Evolutionary conservation across 108 stramenopile species (phyloP).

Genomic region (Fragilariopsis cylindrus): DNA sequence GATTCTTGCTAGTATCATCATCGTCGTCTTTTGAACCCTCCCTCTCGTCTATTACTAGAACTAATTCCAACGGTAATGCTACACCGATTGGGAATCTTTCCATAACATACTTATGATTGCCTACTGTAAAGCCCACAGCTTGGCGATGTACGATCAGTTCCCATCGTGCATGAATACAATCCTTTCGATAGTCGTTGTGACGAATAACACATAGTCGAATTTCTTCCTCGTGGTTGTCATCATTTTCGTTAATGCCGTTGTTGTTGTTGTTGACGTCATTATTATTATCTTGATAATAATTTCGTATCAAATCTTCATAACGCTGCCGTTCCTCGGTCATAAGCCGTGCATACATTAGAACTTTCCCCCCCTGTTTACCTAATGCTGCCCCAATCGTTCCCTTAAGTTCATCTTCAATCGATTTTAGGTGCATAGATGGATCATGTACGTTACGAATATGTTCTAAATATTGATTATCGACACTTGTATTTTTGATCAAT

Average conservation of each 20-base stretch:
- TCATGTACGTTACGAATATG: conserved; percentile 65
- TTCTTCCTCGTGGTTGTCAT: not conserved
- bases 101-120: conserved; percentile 74
- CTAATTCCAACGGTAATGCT: conserved; percentile 38
- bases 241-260: not conserved
- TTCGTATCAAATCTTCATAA: conserved; percentile 31
- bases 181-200: conserved; percentile 65
- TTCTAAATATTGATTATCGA: conserved; percentile 66
- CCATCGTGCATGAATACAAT: conserved; percentile 72
- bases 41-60: conserved; percentile 8
- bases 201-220: conserved; percentile 44
- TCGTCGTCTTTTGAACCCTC: conserved; percentile 1
- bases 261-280: conserved; percentile 9
- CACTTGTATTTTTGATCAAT: conserved; percentile 66
- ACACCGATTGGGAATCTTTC: conserved; percentile 66
- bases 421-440: conserved; percentile 73
- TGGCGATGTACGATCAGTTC: conserved; percentile 87
- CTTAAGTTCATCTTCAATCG: conserved; percentile 81
- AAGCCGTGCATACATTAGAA: conserved; percentile 43
- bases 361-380: conserved; percentile 74
- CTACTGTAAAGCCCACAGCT: conserved; percentile 77
- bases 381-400: conserved; percentile 80
- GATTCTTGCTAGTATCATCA: not conserved
- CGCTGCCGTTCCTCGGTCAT: conserved; percentile 47
- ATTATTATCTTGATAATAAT: not conserved